Evolutionary conservation across 2,329 filamentous ascomycete species (phyloP).

Genomic region (Nemania abortiva): DNA sequence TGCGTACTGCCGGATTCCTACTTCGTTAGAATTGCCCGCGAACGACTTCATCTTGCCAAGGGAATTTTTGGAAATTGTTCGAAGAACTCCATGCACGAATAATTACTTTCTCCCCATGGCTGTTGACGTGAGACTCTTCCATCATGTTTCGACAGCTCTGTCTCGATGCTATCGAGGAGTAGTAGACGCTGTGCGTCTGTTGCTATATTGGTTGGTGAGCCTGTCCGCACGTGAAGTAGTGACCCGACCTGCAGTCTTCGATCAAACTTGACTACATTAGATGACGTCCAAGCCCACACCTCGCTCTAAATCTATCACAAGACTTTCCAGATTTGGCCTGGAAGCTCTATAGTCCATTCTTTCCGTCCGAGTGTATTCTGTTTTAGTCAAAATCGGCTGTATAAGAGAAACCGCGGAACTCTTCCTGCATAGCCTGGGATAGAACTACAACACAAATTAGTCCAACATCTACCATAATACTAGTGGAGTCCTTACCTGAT

Average conservation of each 20-base stretch:
- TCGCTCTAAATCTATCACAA: slow-evolving; percentile 28
- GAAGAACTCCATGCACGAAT: neutral
- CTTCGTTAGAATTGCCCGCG: slow-evolving; percentile 8
- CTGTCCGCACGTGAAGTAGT: neutral
- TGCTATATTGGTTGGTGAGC: slow-evolving; percentile 15
- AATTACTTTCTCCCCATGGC: neutral
- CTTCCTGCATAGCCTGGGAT: slow-evolving; percentile 98
- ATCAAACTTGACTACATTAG: slow-evolving; percentile 10
- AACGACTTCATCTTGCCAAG: neutral
- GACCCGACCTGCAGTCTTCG: slow-evolving; percentile 20
- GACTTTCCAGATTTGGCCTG: slow-evolving; percentile 1
- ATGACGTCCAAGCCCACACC: slow-evolving; percentile 2
- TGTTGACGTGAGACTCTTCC: slow-evolving; percentile 8
- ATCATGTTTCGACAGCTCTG: neutral
- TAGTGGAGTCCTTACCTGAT: slow-evolving; percentile 77
- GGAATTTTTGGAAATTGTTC: neutral
- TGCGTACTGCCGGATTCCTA: slow-evolving; percentile 1
- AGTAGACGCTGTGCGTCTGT: neutral
- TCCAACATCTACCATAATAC: slow-evolving; percentile 7
- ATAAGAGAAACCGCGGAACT: slow-evolving; percentile 99
- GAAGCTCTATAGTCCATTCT: slow-evolving; percentile 11
- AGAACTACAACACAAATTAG: slow-evolving; percentile 72
- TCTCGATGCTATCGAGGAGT: neutral
- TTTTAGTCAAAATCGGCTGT: slow-evolving; percentile 85
- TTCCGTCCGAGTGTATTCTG: slow-evolving; percentile 16